Percentiles rank a stretch among this genome's conserved stretches.
These are phyloP conservation scores for Claviceps spartinae DNA, from an alignment of 2,329 filamentous ascomycete genomes.

Conservation along the genomic window DNA sequence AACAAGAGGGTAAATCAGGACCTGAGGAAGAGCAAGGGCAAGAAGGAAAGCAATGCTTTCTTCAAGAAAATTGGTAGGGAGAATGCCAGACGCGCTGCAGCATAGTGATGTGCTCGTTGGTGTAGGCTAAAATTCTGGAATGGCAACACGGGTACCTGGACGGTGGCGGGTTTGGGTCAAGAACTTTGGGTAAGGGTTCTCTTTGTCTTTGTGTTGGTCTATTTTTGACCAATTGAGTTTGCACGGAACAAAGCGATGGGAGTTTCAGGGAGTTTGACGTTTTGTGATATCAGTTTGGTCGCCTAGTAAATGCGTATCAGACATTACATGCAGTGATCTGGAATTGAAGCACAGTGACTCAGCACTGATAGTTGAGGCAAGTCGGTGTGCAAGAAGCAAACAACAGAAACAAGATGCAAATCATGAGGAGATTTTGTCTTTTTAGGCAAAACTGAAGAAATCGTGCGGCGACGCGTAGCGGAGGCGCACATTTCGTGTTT, in stretches of 20 bases:
- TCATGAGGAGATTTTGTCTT: no score
- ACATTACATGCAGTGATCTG: no score
- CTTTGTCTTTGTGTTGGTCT: background rate
- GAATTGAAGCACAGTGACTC: no score
- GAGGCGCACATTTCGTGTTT: no score
- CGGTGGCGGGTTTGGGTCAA: background rate
- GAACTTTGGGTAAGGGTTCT: background rate
- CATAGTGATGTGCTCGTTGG: conserved; percentile 9
- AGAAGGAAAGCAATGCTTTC: conserved; percentile 26
- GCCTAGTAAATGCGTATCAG: no score
- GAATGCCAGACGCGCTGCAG: conserved; percentile 24
- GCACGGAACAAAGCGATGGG: background rate
- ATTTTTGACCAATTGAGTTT: background rate
- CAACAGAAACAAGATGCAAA: no score
- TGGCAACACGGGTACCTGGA: background rate
- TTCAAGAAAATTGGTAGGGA: conserved; percentile 31
- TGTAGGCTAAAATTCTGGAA: background rate
- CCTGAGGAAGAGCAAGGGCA: conserved; percentile 23
- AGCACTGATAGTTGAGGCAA: no score
- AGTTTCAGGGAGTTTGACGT: background rate
- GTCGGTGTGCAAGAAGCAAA: no score
- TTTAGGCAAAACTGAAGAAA: no score
- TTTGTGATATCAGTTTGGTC: no score
- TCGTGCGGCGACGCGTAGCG: no score
- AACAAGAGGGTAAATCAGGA: conserved; percentile 53